phyloP scores from a whole-genome alignment of 139 green algal genomes.

The Haematococcus sp. region DNA sequence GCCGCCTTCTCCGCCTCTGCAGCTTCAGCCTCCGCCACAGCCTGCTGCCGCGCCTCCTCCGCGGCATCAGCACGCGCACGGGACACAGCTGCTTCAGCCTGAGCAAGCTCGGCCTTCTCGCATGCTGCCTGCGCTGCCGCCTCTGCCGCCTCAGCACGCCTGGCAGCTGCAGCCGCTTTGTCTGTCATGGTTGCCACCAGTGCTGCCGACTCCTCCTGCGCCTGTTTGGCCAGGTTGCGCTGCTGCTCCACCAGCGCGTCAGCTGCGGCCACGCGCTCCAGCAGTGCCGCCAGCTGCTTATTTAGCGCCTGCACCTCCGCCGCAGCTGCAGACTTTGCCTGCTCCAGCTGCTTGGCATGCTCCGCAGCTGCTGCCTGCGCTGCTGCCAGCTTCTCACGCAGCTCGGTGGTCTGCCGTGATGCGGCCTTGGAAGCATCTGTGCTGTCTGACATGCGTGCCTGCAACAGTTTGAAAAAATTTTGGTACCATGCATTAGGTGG shows the following conservation, averaged over 20 bases:
- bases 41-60: background rate
- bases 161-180: too few species aligned
- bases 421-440: background rate
- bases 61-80: background rate
- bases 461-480: background rate
- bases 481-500: too few species aligned
- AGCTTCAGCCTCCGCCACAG: background rate
- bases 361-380: background rate
- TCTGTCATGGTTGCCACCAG: background rate
- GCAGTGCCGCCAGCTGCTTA: background rate
- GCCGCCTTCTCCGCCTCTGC: slow-evolving; percentile 1
- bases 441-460: slow-evolving; percentile 1
- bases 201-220: background rate
- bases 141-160: too few species aligned
- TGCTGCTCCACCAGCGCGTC: background rate
- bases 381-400: background rate
- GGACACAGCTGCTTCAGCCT: too few species aligned
- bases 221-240: background rate
- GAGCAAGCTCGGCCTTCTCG: background rate
- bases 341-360: slow-evolving; percentile 1
- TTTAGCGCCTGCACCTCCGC: background rate
- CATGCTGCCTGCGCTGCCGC: background rate
- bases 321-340: background rate
- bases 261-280: background rate
- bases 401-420: background rate